Base-by-base conservation (phyloP, 768 basidiomycete species). In the Hypholoma fasciculare region DNA sequence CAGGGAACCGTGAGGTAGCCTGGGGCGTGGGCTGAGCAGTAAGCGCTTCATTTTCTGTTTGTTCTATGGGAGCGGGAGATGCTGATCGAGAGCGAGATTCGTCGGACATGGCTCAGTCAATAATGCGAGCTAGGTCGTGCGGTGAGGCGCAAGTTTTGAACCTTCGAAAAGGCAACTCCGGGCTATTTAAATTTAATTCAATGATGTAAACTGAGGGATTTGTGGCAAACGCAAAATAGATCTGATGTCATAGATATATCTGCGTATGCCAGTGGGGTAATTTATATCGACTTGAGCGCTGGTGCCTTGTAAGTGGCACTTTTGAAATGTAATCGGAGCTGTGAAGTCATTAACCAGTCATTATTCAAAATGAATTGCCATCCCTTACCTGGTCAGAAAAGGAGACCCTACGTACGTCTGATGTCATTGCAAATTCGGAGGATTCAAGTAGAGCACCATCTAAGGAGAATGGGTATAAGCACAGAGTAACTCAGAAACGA, bases 31-130 rank as follows among this genome's bases (percentile, higher is more conserved):
- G 50, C 30, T 56, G 58, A 17, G 49, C 48, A 14, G 54, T n/a
- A 23, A 19, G 39, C 20, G 48, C 49, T 30, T 54, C 50, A 12
- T 63, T 34, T n/a, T 57, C 58, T 58, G 51, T 57, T 20, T 59
- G 48, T 16, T 56, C 58, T 55, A 59, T 59, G 48, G 52, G 62
- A 44, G 50, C 54, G 51, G 62, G 62, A 23, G 62, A 60, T n/a
- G 62, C 52, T 11, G 62, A 63, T 34, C 62, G 62, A 43, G 62
- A 62, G 36, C 57, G 54, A 16, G 53, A 54, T 50, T 59, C 58
- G 55, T 60, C 62, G 19, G 62, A 49, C 62, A 63, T 62, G 8
- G 44, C 20, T 46, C n/a, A 55, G 53, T 14, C 27, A 6, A 36
- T 37, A 36, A 39, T 46, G 44, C n/a, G 17, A 23, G 17, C 17